Evolutionary conservation across 306 rosid genomes (phyloP), one percentile per base, ranked within the genome.

Genomic region (Trifolium subterraneum): DNA sequence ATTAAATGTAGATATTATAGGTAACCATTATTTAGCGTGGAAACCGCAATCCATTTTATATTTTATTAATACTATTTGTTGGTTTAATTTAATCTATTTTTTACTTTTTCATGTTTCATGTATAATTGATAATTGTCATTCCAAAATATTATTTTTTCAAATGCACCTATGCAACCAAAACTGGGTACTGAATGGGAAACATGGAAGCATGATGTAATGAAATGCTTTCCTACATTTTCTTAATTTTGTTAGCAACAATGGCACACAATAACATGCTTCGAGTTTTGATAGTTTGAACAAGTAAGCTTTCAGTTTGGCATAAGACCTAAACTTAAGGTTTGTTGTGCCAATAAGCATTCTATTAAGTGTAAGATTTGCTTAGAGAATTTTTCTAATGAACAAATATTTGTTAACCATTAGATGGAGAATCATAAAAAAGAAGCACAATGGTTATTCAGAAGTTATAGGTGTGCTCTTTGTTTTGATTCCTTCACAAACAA

Each of bases 381-480:
- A 25, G 29, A 25, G 29, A 25, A 25, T 25, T 25, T 25, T 25
- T 25, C 29, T 25, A 25, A 25, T 2, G 29, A 25, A 25, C 29
- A 25, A 25, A 25, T 25, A 25, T n/a, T 93, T 67, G 89, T 92
- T 62, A 71, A 48, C 73, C 98, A 93, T 85, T 91, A 92, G 93
- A 93, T 88, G 94, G 91, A 87, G 9, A 76, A 71, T 80, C 97
- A 91, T 86, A 86, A 85, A 79, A 86, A 84, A 87, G 97, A 93
- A 88, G 90, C 96, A 52, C 91, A 91, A 47, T 87, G 89, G 89
- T 78, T 91, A 60, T 93, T 91, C 80, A 84, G 29, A 25, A 4
- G 25, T 1, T 23, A 2, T 23, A 23, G 92, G n/a, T 91, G 98
- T 84, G 93, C 93, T 36, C 84, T 91, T 79, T 91, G 25, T 22